A percentile compares a stretch with the other conserved stretches of the same genome.
phyloP scores from a whole-genome alignment of 192 early-diverging fungal species.

The Coemansia sp. region DNA sequence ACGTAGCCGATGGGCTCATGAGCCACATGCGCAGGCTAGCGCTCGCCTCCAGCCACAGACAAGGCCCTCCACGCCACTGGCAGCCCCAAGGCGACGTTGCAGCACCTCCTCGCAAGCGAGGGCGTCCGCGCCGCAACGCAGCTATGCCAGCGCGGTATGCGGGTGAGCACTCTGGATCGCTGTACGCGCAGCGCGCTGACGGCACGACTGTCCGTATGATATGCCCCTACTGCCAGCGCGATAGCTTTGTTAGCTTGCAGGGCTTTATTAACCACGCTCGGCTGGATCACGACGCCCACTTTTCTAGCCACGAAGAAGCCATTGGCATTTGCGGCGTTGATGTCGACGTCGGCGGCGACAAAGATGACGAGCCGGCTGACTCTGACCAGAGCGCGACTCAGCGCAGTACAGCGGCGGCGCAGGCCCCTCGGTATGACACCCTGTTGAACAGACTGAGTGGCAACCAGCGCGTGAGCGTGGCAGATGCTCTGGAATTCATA shows the following conservation, averaged over 20 bases:
- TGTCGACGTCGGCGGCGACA: slow-evolving; percentile 36
- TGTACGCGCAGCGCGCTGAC: slow-evolving; percentile 47
- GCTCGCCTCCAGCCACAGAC: slow-evolving; percentile 1
- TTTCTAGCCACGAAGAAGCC: slow-evolving; percentile 73
- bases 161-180: slow-evolving; percentile 3
- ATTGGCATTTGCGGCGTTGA: slow-evolving; percentile 68
- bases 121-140: slow-evolving; percentile 27
- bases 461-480: slow-evolving; percentile 23
- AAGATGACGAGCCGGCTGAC: not conserved
- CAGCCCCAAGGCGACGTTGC: not conserved
- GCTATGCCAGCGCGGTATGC: slow-evolving; percentile 8
- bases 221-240: slow-evolving; percentile 76
- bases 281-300: slow-evolving; percentile 68
- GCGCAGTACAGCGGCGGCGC: not conserved
- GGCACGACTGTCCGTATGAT: slow-evolving; percentile 60
- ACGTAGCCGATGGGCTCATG: slow-evolving; percentile 24
- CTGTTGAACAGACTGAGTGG: slow-evolving; percentile 24
- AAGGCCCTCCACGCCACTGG: not conserved
- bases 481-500: slow-evolving; percentile 57
- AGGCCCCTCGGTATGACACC: not conserved
- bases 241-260: slow-evolving; percentile 76
- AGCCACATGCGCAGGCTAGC: slow-evolving; percentile 18
- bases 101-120: slow-evolving; percentile 4
- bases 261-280: slow-evolving; percentile 89
- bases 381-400: not conserved